Conservation (phyloP, 208 protist species). For the Trypanosoma scelopori region DNA sequence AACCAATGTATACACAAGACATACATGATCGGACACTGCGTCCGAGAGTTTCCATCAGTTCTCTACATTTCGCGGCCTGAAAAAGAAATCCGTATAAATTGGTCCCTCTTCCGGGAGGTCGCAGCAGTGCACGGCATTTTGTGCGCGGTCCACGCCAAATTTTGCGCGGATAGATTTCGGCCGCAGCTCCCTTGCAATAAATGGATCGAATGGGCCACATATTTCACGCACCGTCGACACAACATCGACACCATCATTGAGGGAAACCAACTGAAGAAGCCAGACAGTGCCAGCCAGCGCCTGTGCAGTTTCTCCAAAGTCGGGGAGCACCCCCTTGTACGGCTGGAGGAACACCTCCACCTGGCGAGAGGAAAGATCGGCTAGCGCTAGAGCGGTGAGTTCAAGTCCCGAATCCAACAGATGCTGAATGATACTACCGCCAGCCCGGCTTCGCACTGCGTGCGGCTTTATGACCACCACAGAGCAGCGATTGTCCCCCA, state of each 20-base stretch:
- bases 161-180: slow-evolving; percentile 86
- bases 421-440: slow-evolving; percentile 61
- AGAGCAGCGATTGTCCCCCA: slow-evolving; percentile 59
- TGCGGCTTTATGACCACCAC: slow-evolving; percentile 86
- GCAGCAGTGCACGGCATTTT: slow-evolving; percentile 95
- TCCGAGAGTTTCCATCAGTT: not conserved
- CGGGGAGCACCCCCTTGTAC: slow-evolving; percentile 78
- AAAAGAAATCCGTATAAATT: slow-evolving; percentile 82
- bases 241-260: slow-evolving; percentile 49
- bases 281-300: slow-evolving; percentile 64
- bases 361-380: slow-evolving; percentile 48
- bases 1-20: slow-evolving; percentile 3
- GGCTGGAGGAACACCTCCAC: slow-evolving; percentile 63
- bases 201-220: slow-evolving; percentile 81
- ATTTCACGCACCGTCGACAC: slow-evolving; percentile 54
- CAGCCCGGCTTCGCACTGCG: slow-evolving; percentile 34
- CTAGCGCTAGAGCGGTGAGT: slow-evolving; percentile 53
- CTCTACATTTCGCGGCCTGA: slow-evolving; percentile 27
- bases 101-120: slow-evolving; percentile 92
- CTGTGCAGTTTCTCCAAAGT: slow-evolving; percentile 47
- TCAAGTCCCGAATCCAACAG: slow-evolving; percentile 55
- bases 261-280: slow-evolving; percentile 75
- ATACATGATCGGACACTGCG: not conserved
- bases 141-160: slow-evolving; percentile 74
- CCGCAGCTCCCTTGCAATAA: slow-evolving; percentile 80